Conservation (phyloP, 331 rosid species). For the Telfairia occidentalis region DNA sequence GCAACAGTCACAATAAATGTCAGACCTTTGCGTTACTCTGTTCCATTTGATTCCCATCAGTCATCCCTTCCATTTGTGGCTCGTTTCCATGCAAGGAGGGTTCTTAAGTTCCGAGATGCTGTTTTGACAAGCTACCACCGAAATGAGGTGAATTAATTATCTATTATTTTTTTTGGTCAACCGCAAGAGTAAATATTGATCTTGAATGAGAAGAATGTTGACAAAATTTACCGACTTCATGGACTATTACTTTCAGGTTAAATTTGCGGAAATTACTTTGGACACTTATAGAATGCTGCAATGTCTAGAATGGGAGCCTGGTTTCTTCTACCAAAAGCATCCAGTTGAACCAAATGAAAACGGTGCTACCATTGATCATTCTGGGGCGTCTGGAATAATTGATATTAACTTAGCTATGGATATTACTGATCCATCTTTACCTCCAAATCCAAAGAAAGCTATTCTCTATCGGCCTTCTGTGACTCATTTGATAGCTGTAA, state of each 20-base stretch:
- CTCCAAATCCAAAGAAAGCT: constrained; percentile 89
- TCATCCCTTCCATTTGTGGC: constrained; percentile 74
- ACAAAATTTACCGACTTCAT: constrained; percentile 15
- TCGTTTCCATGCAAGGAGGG: constrained; percentile 91
- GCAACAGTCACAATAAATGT: constrained; percentile 50
- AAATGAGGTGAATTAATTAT: constrained; percentile 55
- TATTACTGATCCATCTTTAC: constrained; percentile 75
- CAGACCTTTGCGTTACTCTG: constrained; percentile 78
- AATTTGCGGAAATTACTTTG: constrained; percentile 86
- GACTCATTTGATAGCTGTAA: constrained; percentile 87
- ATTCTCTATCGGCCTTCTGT: constrained; percentile 80
- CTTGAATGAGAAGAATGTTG: constrained; percentile 4
- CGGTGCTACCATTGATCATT: constrained; percentile 52
- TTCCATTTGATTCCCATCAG: constrained; percentile 53
- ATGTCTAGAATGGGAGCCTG: constrained; percentile 95
- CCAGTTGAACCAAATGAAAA: constrained; percentile 48
- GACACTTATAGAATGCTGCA: constrained; percentile 93
- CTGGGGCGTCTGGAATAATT: constrained; percentile 80
- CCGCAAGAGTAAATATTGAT: not conserved
- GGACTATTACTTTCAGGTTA: constrained; percentile 52
- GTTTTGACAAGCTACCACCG: constrained; percentile 78
- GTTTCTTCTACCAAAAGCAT: constrained; percentile 62
- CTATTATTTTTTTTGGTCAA: not conserved
- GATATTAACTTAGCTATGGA: constrained; percentile 77
- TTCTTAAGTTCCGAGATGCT: constrained; percentile 77